A percentile compares a stretch with the other conserved stretches of the same genome.
These are phyloP conservation scores for Hypoxylon fuscum DNA, from an alignment of 495 filamentous ascomycete genomes.

Conservation along the genomic window DNA sequence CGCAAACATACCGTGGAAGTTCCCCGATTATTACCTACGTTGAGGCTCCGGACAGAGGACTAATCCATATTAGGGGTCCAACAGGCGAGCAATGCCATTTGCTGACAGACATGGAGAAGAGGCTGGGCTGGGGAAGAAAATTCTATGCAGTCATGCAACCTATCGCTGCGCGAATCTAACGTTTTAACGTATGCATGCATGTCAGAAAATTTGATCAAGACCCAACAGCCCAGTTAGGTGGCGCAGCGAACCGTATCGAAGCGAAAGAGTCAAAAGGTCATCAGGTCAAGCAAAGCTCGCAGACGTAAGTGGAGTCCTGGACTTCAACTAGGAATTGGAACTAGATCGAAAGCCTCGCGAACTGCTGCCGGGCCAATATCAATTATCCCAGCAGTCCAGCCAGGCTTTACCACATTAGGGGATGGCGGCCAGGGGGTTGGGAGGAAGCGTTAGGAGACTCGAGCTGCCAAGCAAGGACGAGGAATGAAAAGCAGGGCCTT, in stretches of 20 bases:
- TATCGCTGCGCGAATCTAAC: background rate
- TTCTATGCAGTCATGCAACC: constrained; percentile 25
- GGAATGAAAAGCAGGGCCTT: constrained; percentile 1
- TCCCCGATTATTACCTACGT: too few relatives aligned
- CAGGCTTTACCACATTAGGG: constrained; percentile 6
- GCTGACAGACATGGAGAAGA: constrained; percentile 19
- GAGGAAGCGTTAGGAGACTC: constrained; percentile 5
- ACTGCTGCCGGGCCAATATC: too few relatives aligned
- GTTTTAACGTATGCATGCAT: constrained; percentile 9
- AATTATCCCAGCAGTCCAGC: too few relatives aligned
- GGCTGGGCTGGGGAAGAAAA: constrained; percentile 15
- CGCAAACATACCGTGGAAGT: background rate
- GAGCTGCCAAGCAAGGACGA: constrained; percentile 14
- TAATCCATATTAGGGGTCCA: background rate
- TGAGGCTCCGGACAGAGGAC: constrained; percentile 1
- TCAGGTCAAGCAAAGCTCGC: constrained; percentile 22
- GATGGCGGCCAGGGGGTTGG: constrained; percentile 1
- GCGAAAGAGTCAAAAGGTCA: background rate
- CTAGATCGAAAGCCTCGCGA: constrained; percentile 18
- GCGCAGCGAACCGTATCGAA: constrained; percentile 17
- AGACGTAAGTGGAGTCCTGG: constrained; percentile 6
- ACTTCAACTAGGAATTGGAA: constrained; percentile 5
- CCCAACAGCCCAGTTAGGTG: background rate
- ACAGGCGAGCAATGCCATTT: constrained; percentile 9
- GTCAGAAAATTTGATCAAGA: constrained; percentile 4